Base-by-base conservation (phyloP, 306 rosid genomes). In the Begonia peltatifolia region DNA sequence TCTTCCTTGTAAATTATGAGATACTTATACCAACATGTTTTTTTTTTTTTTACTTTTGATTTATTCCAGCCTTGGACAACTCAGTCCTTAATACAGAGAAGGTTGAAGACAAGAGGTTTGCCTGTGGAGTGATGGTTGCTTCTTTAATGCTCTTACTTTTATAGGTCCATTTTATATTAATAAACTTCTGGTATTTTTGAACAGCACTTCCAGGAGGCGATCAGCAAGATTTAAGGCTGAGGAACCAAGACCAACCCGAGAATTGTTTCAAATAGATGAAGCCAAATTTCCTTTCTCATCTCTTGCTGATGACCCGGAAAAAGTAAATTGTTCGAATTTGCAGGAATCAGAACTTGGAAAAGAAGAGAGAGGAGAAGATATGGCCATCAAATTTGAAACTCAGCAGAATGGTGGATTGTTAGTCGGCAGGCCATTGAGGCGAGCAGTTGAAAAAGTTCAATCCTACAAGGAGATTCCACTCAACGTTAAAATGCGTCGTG, bases 391-490 rank as follows among this genome's bases (percentile, higher is more conserved):
- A 47, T 42, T 54, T 43, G 76, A 62, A 46, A 57, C 67, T 42
- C 76, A 54, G 56, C 80, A 74, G 59, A 36, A 14, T 51, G 70
- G 64, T 41, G 81, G 94, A 77, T 72, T 77, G 18, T 85, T 87
- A 16, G 59, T 71, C 41, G 81, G 85, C 43, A 74, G 95, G 79
- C 97, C 94, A 47, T 10, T 54, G 66, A 89, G 95, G 14, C 79
- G 63, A 60, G 69, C 95, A 7, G 83, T 64, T 38, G 78, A 23
- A 74, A 85, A 74, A 76, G 46, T 80, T 62, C 71, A 52, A 52
- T 80, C 95, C 38, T 90, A 90, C 68, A 85, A 76, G 79, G 94
- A 90, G 71, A 36, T 47, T 60, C 63, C 94, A 14, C 0, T 80
- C n/a, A 85, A 76, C 11, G 14, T 57, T 53, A 90, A 90, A 80